Percentiles rank a stretch among this genome's conserved stretches.
Evolutionary conservation across 192 early-diverging fungal species (phyloP).

Genomic region (Endogone sp.): DNA sequence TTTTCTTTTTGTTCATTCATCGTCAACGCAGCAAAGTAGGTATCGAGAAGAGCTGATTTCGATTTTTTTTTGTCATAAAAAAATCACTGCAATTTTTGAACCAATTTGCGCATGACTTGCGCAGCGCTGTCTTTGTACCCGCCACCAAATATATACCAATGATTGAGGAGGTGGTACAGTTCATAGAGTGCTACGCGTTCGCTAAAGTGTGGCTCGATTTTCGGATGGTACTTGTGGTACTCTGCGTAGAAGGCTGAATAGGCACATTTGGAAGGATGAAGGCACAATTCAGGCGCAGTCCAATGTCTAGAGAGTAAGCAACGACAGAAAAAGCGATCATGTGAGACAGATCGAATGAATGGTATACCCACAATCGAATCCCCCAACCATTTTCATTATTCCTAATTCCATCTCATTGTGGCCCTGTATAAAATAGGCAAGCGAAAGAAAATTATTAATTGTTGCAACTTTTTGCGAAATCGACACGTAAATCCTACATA

Average conservation of each 20-base stretch:
- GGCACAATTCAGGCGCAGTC: not conserved
- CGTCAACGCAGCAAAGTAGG: no score
- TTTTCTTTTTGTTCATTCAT: no score
- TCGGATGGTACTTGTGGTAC: constrained; percentile 25
- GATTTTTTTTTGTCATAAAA: no score
- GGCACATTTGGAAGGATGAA: not conserved
- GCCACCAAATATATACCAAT: constrained; percentile 23
- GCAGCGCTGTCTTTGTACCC: constrained; percentile 10
- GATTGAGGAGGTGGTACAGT: constrained; percentile 27
- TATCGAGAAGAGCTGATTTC: no score
- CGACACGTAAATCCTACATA: not conserved
- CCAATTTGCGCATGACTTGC: constrained; percentile 6
- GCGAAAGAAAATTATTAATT: not conserved
- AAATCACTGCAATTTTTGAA: not conserved
- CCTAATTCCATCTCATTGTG: constrained; percentile 23
- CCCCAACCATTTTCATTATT: constrained; percentile 25
- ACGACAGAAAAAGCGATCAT: not conserved
- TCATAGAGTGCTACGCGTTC: constrained; percentile 21
- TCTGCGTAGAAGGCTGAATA: constrained; percentile 19
- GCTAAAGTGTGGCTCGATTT: constrained; percentile 13
- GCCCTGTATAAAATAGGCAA: not conserved
- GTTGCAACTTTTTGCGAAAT: no score
- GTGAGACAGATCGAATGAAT: not conserved
- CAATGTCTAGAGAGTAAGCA: no score
- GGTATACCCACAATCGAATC: constrained; percentile 7